A percentile compares a stretch with the other conserved stretches of the same genome.
These are phyloP conservation scores for Ogataea methanolica DNA, from an alignment of 805 yeast genomes.

Conservation along the genomic window DNA sequence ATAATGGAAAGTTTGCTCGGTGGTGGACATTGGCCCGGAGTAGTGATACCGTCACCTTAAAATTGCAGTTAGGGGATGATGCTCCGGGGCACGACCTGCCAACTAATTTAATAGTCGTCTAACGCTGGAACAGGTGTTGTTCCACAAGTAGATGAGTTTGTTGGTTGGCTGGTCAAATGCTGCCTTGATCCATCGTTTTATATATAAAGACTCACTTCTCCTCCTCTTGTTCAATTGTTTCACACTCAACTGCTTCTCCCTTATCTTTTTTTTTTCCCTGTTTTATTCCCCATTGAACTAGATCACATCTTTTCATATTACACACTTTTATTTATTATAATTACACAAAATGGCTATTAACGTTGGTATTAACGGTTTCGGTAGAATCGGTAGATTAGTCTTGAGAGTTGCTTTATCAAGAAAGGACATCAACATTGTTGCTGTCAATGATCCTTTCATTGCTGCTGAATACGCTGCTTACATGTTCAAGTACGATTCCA, in stretches of 20 bases:
- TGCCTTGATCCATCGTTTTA: not conserved
- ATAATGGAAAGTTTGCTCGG: too few species aligned
- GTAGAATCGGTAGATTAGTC: constrained; percentile 89
- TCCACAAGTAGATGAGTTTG: too few species aligned
- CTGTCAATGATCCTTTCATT: constrained; percentile 90
- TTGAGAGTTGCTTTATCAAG: constrained; percentile 74
- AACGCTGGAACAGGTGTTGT: too few species aligned
- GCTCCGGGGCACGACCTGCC: too few species aligned
- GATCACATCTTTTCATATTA: not conserved
- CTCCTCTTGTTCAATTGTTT: not conserved
- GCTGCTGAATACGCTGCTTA: constrained; percentile 88
- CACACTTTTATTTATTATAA: not conserved
- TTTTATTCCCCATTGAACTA: not conserved
- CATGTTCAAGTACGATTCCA: constrained; percentile 94
- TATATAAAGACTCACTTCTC: constrained; percentile 1
- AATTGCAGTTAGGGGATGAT: too few species aligned
- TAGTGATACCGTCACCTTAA: too few species aligned
- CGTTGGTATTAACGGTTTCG: constrained; percentile 93
- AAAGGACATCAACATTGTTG: constrained; percentile 76
- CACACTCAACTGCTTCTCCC: not conserved
- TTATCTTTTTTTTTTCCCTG: not conserved
- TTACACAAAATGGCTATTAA: constrained; percentile 49
- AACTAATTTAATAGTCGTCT: too few species aligned
- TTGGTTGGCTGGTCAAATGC: too few species aligned
- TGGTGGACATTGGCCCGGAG: too few species aligned